phyloP scores from a whole-genome alignment of 371 early-diverging fungal species.

The Coemansia sp. region DNA sequence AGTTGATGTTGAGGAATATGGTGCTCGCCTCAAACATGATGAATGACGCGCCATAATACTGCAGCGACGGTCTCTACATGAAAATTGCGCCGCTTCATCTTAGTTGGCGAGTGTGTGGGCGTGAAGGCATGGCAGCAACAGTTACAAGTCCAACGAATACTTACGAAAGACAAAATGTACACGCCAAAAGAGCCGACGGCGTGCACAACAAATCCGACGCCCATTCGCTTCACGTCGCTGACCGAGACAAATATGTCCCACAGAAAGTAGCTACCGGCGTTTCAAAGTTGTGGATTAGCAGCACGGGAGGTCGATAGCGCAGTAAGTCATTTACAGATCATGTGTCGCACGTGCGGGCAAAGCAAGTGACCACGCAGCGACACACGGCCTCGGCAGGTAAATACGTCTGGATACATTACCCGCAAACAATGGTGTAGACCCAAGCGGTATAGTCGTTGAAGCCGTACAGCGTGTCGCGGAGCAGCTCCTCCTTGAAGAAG shows the following conservation, averaged over 20 bases:
- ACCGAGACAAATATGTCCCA: slow-evolving; percentile 85
- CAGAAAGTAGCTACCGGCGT: slow-evolving; percentile 73
- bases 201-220: slow-evolving; percentile 82
- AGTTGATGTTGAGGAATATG: slow-evolving; percentile 89
- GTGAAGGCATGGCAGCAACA: too few relatives aligned
- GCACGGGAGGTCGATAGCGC: background rate
- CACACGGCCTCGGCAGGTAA: too few relatives aligned
- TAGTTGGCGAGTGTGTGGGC: too few relatives aligned
- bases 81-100: background rate
- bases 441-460: slow-evolving; percentile 68
- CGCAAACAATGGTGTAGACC: slow-evolving; percentile 79
- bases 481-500: slow-evolving; percentile 63
- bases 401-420: slow-evolving; percentile 55
- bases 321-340: background rate
- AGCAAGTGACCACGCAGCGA: background rate
- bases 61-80: slow-evolving; percentile 73
- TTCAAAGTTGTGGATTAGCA: background rate
- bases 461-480: slow-evolving; percentile 72
- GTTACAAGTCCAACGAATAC: slow-evolving; percentile 37
- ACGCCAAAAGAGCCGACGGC: slow-evolving; percentile 77
- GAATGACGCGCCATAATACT: slow-evolving; percentile 84
- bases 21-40: slow-evolving; percentile 90
- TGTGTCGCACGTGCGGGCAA: background rate
- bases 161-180: slow-evolving; percentile 56
- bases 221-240: slow-evolving; percentile 66